Evolutionary conservation across 1,139 yeast species (phyloP).

Genomic region (Geotrichum australiense): DNA sequence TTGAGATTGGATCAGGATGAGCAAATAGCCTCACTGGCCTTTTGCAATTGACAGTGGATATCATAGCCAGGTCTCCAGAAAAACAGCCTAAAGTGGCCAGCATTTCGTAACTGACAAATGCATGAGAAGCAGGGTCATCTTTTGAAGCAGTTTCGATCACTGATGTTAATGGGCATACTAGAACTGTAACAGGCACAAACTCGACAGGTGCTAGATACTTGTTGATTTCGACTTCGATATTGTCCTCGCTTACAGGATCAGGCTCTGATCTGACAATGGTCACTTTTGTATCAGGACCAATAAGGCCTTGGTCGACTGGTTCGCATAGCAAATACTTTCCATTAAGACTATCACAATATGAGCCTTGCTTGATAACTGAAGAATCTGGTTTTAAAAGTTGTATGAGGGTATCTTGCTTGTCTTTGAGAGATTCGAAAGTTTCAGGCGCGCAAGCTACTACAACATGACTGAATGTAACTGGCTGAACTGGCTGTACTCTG

Average conservation of each 20-base stretch:
- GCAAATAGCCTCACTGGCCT: constrained; percentile 49
- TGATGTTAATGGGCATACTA: constrained; percentile 22
- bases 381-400: constrained; percentile 12
- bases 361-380: constrained; percentile 30
- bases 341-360: constrained; percentile 18
- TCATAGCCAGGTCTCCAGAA: constrained; percentile 51
- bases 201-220: constrained; percentile 24
- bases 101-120: constrained; percentile 47
- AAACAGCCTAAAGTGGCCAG: constrained; percentile 54
- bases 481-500: constrained; percentile 10
- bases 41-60: constrained; percentile 15
- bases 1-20: constrained; percentile 54
- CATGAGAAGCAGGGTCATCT: constrained; percentile 44
- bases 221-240: constrained; percentile 27
- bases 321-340: constrained; percentile 52
- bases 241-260: constrained; percentile 16
- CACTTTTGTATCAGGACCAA: constrained; percentile 43
- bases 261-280: constrained; percentile 42
- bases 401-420: constrained; percentile 15
- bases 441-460: constrained; percentile 24
- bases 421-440: constrained; percentile 20
- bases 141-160: constrained; percentile 22
- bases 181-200: constrained; percentile 18
- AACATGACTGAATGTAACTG: constrained; percentile 21
- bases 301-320: constrained; percentile 62